A percentile compares a stretch with the other conserved stretches of the same genome.
Conservation (phyloP, 257 asterid genomes). For the Oldenlandia corymbosa region DNA sequence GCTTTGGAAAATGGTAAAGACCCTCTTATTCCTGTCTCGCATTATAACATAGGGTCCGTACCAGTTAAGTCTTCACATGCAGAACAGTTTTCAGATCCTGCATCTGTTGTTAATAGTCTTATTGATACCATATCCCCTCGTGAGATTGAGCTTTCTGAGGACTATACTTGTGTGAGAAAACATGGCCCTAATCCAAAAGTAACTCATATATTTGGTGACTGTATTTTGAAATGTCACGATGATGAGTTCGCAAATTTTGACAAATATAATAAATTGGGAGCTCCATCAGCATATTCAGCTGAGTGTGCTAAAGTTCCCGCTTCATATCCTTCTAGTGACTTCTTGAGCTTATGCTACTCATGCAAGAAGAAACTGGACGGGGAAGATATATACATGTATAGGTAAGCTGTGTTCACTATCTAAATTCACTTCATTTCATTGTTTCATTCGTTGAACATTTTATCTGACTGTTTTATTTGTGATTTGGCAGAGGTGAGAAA, state of each 20-base stretch:
- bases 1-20: constrained; percentile 28
- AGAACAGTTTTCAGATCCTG: constrained; percentile 22
- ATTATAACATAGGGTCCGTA: constrained; percentile 19
- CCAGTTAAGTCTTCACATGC: constrained; percentile 25
- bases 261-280: constrained; percentile 27
- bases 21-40: constrained; percentile 19
- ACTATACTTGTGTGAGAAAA: constrained; percentile 78
- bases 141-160: constrained; percentile 90
- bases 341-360: constrained; percentile 65
- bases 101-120: constrained; percentile 22
- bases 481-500: constrained; percentile 66
- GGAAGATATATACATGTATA: constrained; percentile 80
- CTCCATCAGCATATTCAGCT: constrained; percentile 22
- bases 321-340: constrained; percentile 41
- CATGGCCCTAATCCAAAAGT: constrained; percentile 89
- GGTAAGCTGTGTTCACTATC: constrained; percentile 38
- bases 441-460: not conserved
- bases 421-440: not conserved
- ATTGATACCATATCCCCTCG: constrained; percentile 44
- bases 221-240: constrained; percentile 69
- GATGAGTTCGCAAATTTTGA: constrained; percentile 32
- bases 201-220: constrained; percentile 86
- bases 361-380: constrained; percentile 86
- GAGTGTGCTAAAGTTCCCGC: constrained; percentile 21
- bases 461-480: constrained; percentile 11